Conservation (phyloP, 208 protist species). For the Tritrichomonas musculus region DNA sequence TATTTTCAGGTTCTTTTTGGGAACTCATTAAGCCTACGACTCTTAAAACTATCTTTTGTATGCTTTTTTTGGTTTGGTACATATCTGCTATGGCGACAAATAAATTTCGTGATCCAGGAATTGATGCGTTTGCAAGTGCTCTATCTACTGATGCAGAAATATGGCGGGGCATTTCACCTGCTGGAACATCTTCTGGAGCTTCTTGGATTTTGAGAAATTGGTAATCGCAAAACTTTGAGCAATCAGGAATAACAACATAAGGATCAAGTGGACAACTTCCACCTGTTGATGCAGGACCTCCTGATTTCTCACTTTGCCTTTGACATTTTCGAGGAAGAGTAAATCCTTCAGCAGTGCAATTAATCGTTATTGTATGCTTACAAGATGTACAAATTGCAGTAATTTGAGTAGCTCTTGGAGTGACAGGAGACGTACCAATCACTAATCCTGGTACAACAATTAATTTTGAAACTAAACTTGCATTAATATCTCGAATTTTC, state of each 20-base stretch:
- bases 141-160: slow-evolving; percentile 34
- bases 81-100: slow-evolving; percentile 37
- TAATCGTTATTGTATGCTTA: not conserved
- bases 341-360: not conserved
- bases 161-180: slow-evolving; percentile 51
- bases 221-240: slow-evolving; percentile 37
- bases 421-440: not conserved
- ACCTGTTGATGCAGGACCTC: not conserved
- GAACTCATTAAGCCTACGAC: slow-evolving; percentile 35
- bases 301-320: not conserved
- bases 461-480: not conserved
- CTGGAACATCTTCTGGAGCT: slow-evolving; percentile 49
- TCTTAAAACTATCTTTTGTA: slow-evolving; percentile 34
- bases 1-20: not conserved
- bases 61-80: not conserved
- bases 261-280: slow-evolving; percentile 51
- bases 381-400: not conserved
- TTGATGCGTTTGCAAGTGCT: not conserved
- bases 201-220: slow-evolving; percentile 54
- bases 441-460: slow-evolving; percentile 24
- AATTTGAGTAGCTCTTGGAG: not conserved
- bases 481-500: not conserved
- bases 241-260: slow-evolving; percentile 48
- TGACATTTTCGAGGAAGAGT: not conserved
- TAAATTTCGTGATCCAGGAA: slow-evolving; percentile 31